Percentiles rank a stretch among this genome's conserved stretches.
phyloP scores from a whole-genome alignment of 495 filamentous ascomycete genomes.

The Podospora conica region DNA sequence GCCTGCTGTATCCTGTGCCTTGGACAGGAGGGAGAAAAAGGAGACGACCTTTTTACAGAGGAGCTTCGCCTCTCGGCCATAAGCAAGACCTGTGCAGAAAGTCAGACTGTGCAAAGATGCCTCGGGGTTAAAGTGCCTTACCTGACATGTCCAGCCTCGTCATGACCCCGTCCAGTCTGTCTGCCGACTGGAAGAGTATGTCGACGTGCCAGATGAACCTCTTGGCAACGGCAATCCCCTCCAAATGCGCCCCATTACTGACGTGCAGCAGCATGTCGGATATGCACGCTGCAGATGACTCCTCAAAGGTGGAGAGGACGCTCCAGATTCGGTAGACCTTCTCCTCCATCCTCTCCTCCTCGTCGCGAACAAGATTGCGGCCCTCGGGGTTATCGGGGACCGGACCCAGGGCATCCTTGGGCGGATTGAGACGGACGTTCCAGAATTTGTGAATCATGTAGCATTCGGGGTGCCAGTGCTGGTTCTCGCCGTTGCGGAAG shows the following conservation, averaged over 20 bases:
- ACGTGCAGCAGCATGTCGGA: conserved; percentile 99
- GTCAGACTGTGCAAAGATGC: conserved; percentile 1
- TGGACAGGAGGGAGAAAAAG: conserved; percentile 90
- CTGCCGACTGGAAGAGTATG: conserved; percentile 82
- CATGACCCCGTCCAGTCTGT: conserved; percentile 72
- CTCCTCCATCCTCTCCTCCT: conserved; percentile 93
- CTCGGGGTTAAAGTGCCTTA: conserved; percentile 31
- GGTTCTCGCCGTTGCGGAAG: conserved; percentile 92
- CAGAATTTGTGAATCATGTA: conserved; percentile 99
- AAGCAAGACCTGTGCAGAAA: conserved; percentile 62
- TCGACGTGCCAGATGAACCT: conserved; percentile 96
- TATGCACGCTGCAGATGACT: conserved; percentile 95
- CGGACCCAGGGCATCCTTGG: conserved; percentile 41
- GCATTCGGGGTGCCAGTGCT: conserved; percentile 99
- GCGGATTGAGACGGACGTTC: conserved; percentile 77
- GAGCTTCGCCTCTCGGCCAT: conserved; percentile 90
- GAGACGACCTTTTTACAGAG: conserved; percentile 99
- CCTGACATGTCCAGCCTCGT: conserved; percentile 65
- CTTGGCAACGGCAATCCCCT: conserved; percentile 93
- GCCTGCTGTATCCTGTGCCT: conserved; percentile 84
- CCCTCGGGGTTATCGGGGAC: conserved; percentile 65
- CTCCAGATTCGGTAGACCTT: conserved; percentile 99
- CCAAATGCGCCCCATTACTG: conserved; percentile 93
- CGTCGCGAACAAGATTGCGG: conserved; percentile 67
- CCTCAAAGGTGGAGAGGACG: conserved; percentile 92